These are phyloP conservation scores for Amaranthus tricolor DNA, from an alignment of 179 eudicot genomes.

Conservation along the genomic window DNA sequence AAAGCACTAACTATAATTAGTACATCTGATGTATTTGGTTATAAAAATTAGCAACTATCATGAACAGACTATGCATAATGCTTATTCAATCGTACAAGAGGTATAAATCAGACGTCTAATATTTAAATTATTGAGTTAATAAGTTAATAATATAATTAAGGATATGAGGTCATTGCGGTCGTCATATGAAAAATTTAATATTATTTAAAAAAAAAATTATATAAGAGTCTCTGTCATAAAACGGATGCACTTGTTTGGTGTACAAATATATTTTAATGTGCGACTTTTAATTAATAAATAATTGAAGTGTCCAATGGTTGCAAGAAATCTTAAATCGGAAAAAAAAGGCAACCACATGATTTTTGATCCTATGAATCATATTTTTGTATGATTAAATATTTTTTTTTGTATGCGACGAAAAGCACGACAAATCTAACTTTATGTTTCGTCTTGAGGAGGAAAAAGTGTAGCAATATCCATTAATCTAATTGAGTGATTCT, in stretches of 20 bases:
- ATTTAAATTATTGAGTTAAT: constrained; percentile 5
- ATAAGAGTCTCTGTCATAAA: constrained; percentile 13
- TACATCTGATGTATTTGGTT: constrained; percentile 3
- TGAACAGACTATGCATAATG: constrained; percentile 23
- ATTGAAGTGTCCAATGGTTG: background rate
- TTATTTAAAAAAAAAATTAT: background rate
- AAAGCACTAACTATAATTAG: background rate
- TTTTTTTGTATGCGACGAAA: background rate
- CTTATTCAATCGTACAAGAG: constrained; percentile 14
- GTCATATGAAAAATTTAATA: constrained; percentile 22
- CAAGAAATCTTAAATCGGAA: constrained; percentile 1
- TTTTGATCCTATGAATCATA: background rate
- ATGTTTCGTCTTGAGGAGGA: background rate
- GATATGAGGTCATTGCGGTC: constrained; percentile 29
- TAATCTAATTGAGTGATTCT: too few relatives aligned
- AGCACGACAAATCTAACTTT: constrained; percentile 7
- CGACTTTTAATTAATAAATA: constrained; percentile 11
- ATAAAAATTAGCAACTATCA: constrained; percentile 14
- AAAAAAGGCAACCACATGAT: constrained; percentile 16
- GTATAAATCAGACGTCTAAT: constrained; percentile 24
- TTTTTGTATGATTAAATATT: background rate
- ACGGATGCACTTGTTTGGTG: constrained; percentile 13
- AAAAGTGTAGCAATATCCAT: background rate
- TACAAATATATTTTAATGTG: constrained; percentile 15
- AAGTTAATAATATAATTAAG: background rate